Conservation (phyloP, 148 eudicot species). For the Vaccinium myrtillus region DNA sequence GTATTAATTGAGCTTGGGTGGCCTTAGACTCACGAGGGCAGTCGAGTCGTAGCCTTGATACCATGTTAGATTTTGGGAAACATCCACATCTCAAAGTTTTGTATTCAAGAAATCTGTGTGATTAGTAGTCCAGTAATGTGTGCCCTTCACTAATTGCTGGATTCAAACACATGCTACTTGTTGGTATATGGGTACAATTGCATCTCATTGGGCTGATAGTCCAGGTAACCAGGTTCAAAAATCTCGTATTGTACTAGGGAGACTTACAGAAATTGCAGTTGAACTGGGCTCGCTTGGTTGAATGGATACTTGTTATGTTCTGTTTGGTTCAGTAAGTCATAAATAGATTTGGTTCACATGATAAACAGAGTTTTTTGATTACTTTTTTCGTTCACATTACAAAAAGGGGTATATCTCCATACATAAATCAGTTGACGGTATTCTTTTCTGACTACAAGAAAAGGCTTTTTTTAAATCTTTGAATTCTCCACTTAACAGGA, state of each 20-base stretch:
- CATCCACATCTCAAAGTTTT: not conserved
- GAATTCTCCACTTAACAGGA: conserved; percentile 22
- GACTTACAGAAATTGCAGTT: not conserved
- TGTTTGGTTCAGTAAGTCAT: not conserved
- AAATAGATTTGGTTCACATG: not conserved
- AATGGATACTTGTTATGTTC: not conserved
- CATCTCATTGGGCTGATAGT: not conserved
- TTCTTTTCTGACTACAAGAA: not conserved
- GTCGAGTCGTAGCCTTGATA: not conserved
- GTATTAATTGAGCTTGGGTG: not conserved
- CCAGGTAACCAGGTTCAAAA: not conserved
- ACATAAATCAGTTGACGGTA: not conserved
- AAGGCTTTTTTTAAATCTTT: not conserved
- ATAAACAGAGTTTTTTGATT: not conserved
- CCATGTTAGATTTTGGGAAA: not conserved
- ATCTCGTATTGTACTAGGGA: not conserved
- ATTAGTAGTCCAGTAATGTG: not conserved
- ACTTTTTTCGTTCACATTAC: not conserved
- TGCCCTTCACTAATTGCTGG: not conserved
- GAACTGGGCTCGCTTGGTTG: not conserved
- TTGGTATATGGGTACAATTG: not conserved
- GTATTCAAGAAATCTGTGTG: not conserved
- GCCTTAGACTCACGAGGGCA: not conserved
- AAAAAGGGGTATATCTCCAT: not conserved
- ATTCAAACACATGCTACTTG: not conserved